phyloP scores from a whole-genome alignment of 2,329 filamentous ascomycete species.

The Aspergillus sp. region DNA sequence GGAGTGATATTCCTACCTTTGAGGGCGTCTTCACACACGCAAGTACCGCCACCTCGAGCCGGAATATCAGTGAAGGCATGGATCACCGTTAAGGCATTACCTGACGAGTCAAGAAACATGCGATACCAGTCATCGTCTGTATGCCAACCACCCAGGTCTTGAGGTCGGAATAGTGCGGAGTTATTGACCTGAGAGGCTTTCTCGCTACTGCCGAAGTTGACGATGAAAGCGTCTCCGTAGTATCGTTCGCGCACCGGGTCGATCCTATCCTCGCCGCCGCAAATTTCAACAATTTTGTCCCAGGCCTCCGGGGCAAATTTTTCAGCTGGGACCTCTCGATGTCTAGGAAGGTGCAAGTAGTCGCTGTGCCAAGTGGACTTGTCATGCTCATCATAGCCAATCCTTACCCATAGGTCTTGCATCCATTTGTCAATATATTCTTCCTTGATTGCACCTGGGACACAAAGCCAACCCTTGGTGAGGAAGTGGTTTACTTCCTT shows the following conservation, averaged over 20 bases:
- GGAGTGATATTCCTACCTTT: background rate
- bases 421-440: background rate
- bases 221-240: background rate
- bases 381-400: background rate
- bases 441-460: background rate
- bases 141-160: background rate
- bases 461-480: background rate
- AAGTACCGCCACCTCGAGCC: background rate
- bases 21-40: background rate
- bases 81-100: background rate
- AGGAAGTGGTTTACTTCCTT: background rate
- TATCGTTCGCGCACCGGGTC: background rate
- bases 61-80: background rate
- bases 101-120: background rate
- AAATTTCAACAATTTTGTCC: background rate
- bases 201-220: background rate
- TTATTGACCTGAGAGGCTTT: background rate
- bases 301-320: background rate
- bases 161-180: background rate
- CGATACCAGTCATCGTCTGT: background rate
- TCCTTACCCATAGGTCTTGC: background rate
- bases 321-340: background rate
- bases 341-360: background rate
- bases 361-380: background rate
- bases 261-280: background rate